Evolutionary conservation across 2,329 filamentous ascomycete genomes (phyloP).

Genomic region (Hymenoscyphus infarciens): DNA sequence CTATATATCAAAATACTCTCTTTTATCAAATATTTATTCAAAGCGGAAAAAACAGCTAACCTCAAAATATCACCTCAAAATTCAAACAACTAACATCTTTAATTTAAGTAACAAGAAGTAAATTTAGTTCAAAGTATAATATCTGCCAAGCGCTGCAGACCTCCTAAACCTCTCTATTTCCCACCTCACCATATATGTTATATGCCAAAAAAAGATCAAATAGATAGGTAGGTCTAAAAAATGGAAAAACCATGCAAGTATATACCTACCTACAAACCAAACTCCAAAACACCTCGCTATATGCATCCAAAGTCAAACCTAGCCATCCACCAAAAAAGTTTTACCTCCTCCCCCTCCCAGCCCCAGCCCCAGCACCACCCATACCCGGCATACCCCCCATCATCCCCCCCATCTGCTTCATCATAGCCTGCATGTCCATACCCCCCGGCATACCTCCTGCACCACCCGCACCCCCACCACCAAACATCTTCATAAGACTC

Average conservation of each 20-base stretch:
- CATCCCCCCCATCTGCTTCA: slow-evolving; percentile 60
- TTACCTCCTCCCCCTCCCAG: slow-evolving; percentile 30
- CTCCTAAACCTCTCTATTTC: no score
- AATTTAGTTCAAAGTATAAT: no score
- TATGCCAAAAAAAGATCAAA: no score
- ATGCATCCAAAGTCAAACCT: neutral
- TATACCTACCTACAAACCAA: neutral
- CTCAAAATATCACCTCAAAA: no score
- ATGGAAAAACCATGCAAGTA: neutral
- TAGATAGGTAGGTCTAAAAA: no score
- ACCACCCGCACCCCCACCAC: slow-evolving; percentile 52
- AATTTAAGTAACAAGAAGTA: no score
- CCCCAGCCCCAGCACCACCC: slow-evolving; percentile 33
- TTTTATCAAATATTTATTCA: no score
- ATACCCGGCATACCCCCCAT: slow-evolving; percentile 52
- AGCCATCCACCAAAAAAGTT: neutral
- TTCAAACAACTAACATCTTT: no score
- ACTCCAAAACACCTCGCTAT: slow-evolving; percentile 1
- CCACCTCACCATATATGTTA: no score
- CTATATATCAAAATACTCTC: no score
- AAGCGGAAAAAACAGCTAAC: no score
- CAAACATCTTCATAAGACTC: slow-evolving; percentile 89
- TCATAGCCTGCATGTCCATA: slow-evolving; percentile 77
- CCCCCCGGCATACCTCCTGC: slow-evolving; percentile 51
- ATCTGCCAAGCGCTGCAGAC: no score